phyloP scores from a whole-genome alignment of 352 stramenopile species.

The Hyaloperonospora arabidopsidis region DNA sequence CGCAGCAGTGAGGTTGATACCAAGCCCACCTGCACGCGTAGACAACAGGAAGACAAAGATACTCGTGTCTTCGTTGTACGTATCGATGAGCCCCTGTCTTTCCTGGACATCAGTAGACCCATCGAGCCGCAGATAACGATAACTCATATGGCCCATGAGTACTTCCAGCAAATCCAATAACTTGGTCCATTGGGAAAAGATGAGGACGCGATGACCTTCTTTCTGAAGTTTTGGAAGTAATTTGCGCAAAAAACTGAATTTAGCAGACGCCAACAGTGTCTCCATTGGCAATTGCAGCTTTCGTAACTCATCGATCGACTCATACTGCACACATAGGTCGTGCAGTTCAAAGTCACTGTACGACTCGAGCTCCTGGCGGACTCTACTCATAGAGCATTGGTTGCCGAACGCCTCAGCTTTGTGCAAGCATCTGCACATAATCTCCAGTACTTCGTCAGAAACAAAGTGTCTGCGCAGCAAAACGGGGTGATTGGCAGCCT shows the following conservation, averaged over 20 bases:
- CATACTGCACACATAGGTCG: constrained; percentile 87
- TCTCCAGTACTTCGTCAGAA: constrained; percentile 60
- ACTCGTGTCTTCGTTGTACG: constrained; percentile 81
- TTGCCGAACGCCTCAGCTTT: constrained; percentile 75
- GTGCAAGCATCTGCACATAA: constrained; percentile 79
- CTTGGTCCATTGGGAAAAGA: constrained; percentile 96
- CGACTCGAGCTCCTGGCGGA: constrained; percentile 88
- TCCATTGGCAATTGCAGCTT: constrained; percentile 83
- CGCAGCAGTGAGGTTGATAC: constrained; percentile 95
- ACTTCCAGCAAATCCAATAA: constrained; percentile 91
- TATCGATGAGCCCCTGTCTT: constrained; percentile 76
- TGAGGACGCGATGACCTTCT: constrained; percentile 91
- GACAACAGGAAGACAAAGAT: constrained; percentile 97
- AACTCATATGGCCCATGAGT: constrained; percentile 67
- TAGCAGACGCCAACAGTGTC: constrained; percentile 89
- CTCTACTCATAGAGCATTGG: constrained; percentile 72
- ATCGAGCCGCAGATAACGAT: constrained; percentile 73
- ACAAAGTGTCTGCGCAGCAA: constrained; percentile 86
- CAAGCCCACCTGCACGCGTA: constrained; percentile 94
- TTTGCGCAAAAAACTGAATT: constrained; percentile 87
- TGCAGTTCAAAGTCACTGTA: constrained; percentile 96
- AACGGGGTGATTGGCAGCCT: constrained; percentile 96
- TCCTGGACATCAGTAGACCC: constrained; percentile 67
- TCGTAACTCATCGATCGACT: constrained; percentile 64
- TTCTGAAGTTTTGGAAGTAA: constrained; percentile 82